A percentile compares a stretch with the other conserved stretches of the same genome.
These are phyloP conservation scores for Aspergillus sp. DNA, from an alignment of 2,329 filamentous ascomycete species.

Conservation along the genomic window DNA sequence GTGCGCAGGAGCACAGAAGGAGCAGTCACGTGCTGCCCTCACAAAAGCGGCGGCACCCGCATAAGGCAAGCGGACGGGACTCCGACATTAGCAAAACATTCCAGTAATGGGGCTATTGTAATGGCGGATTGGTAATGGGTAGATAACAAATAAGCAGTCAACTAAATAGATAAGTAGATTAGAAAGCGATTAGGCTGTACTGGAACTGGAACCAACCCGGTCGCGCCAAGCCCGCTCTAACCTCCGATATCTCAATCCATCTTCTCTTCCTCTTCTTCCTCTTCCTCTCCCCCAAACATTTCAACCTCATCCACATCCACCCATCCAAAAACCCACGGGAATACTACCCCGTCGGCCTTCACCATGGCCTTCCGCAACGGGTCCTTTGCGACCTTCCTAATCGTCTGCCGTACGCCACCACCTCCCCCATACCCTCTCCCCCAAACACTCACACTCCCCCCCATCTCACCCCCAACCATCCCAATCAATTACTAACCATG, in stretches of 20 bases:
- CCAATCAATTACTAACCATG: not conserved
- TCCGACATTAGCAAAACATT: too few relatives aligned
- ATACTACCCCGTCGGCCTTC: not conserved
- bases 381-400: constrained; percentile 95
- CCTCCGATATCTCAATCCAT: not conserved
- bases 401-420: constrained; percentile 76
- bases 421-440: constrained; percentile 2
- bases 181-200: not conserved
- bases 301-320: not conserved
- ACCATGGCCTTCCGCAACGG: constrained; percentile 44
- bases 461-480: constrained; percentile 3
- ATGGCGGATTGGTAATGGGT: not conserved
- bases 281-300: constrained; percentile 12
- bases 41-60: too few relatives aligned
- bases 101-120: too few relatives aligned
- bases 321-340: not conserved
- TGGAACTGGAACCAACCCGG: not conserved
- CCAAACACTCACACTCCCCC: constrained; percentile 3
- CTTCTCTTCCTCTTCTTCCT: not conserved
- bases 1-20: too few relatives aligned
- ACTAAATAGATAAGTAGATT: not conserved
- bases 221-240: not conserved
- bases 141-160: too few relatives aligned
- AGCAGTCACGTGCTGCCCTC: too few relatives aligned
- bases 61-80: too few relatives aligned